A percentile compares a stretch with the other conserved stretches of the same genome.
Evolutionary conservation across 2,329 filamentous ascomycete genomes (phyloP).

Genomic region (Aspergillus carbonarius): DNA sequence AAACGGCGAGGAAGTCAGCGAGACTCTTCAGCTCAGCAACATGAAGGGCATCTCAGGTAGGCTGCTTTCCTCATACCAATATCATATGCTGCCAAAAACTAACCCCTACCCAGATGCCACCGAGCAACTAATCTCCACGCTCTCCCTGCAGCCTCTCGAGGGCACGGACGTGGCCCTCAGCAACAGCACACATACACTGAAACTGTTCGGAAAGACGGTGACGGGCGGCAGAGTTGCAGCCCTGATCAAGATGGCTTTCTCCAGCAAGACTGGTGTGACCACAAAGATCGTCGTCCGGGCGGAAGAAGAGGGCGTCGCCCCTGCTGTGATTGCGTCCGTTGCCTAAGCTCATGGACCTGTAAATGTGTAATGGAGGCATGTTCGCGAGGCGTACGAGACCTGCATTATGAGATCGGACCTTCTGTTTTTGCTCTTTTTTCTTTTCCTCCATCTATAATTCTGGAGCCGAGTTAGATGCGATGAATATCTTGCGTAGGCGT

Average conservation of each 20-base stretch:
- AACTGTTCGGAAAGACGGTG: conserved; percentile 93
- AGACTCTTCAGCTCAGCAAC: conserved; percentile 83
- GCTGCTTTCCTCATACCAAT: conserved; percentile 33
- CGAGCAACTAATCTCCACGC: conserved; percentile 79
- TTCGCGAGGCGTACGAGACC: conserved; percentile 19
- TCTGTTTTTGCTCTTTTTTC: conserved; percentile 13
- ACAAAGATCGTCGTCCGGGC: conserved; percentile 91
- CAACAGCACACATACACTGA: conserved; percentile 88
- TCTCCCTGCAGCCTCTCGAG: conserved; percentile 90
- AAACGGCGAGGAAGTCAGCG: conserved; percentile 83
- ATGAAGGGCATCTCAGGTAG: conserved; percentile 90
- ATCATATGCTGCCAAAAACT: conserved; percentile 18
- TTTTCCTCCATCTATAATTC: conserved; percentile 20
- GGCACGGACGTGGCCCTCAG: conserved; percentile 89
- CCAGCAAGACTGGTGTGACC: conserved; percentile 87
- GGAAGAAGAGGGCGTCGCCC: conserved; percentile 89
- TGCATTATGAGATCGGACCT: conserved; percentile 25
- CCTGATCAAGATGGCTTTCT: conserved; percentile 88
- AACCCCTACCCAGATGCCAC: conserved; percentile 70
- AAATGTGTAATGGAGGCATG: conserved; percentile 20
- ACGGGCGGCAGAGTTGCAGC: conserved; percentile 85
- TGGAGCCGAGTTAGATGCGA: conserved; percentile 23
- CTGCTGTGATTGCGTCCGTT: conserved; percentile 79
- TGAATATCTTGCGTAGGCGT: conserved; percentile 22
- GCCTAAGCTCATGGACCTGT: conserved; percentile 55